These are phyloP conservation scores for Nakaseomyces uthaithaninus DNA, from an alignment of 1,139 yeast genomes.

Conservation along the genomic window DNA sequence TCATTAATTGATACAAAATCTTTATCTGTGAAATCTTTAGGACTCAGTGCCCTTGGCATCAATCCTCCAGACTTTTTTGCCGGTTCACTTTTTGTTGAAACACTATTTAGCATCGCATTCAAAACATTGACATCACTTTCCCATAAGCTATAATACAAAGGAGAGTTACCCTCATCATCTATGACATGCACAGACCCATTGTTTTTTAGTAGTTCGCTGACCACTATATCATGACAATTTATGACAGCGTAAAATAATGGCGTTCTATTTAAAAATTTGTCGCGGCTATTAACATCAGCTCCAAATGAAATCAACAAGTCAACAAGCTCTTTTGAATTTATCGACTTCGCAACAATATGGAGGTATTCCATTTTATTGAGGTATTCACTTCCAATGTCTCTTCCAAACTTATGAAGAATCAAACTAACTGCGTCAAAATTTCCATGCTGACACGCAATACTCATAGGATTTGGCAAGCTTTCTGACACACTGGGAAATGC, in stretches of 20 bases:
- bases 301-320: slow-evolving; percentile 62
- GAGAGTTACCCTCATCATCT: slow-evolving; percentile 81
- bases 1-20: slow-evolving; percentile 9
- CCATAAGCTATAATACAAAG: slow-evolving; percentile 84
- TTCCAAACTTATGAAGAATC: slow-evolving; percentile 34
- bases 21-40: not conserved
- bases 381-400: not conserved
- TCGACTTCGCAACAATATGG: slow-evolving; percentile 76
- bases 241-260: slow-evolving; percentile 86
- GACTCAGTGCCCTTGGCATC: slow-evolving; percentile 15
- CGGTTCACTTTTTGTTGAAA: slow-evolving; percentile 9
- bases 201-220: slow-evolving; percentile 54
- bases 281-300: slow-evolving; percentile 70
- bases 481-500: slow-evolving; percentile 2
- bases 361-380: slow-evolving; percentile 51
- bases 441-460: slow-evolving; percentile 84
- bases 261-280: slow-evolving; percentile 87
- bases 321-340: slow-evolving; percentile 63
- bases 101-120: slow-evolving; percentile 47
- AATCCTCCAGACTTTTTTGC: slow-evolving; percentile 13
- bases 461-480: slow-evolving; percentile 65
- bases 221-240: slow-evolving; percentile 71
- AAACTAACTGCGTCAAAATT: slow-evolving; percentile 62
- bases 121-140: slow-evolving; percentile 83
- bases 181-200: slow-evolving; percentile 65